Percentiles rank a stretch among this genome's conserved stretches.
phyloP scores from a whole-genome alignment of 164 flowering plant genomes.

The Buxus sempervirens region DNA sequence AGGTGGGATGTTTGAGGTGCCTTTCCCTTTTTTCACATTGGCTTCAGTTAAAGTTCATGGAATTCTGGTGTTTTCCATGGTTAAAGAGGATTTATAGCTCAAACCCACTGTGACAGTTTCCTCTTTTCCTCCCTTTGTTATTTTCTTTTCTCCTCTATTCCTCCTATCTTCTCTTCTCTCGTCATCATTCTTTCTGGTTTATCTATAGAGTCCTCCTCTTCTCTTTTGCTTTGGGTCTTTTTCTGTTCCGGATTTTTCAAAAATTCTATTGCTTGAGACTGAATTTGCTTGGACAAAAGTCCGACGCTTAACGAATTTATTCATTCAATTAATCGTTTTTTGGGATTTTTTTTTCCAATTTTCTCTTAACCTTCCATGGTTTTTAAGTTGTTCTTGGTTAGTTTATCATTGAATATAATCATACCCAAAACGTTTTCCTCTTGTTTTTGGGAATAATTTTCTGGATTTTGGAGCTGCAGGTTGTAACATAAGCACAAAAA shows the following conservation, averaged over 20 bases:
- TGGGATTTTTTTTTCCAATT: neutral
- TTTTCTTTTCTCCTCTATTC: constrained; percentile 6
- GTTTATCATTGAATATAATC: neutral
- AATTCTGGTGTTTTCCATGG: constrained; percentile 48
- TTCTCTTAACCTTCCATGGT: neutral
- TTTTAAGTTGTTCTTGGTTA: neutral
- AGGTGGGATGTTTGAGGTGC: constrained; percentile 22
- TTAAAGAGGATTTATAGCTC: constrained; percentile 60
- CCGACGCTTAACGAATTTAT: neutral
- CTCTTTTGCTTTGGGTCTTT: neutral
- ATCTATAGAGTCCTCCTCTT: neutral
- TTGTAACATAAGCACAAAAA: neutral
- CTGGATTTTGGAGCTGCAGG: too few species aligned
- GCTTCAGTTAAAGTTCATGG: constrained; percentile 72
- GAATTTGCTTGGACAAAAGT: neutral
- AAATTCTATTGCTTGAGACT: neutral
- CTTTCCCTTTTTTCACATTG: constrained; percentile 55
- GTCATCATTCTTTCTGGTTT: neutral
- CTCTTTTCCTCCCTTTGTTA: constrained; percentile 29
- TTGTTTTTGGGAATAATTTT: neutral
- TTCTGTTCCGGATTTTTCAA: neutral
- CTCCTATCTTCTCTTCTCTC: constrained; percentile 7
- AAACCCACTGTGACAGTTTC: constrained; percentile 37
- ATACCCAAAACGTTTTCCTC: neutral
- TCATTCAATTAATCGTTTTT: neutral